Evolutionary conservation across 176 grass and related monocot species (phyloP).

Genomic region (Calamus simplicifolius): DNA sequence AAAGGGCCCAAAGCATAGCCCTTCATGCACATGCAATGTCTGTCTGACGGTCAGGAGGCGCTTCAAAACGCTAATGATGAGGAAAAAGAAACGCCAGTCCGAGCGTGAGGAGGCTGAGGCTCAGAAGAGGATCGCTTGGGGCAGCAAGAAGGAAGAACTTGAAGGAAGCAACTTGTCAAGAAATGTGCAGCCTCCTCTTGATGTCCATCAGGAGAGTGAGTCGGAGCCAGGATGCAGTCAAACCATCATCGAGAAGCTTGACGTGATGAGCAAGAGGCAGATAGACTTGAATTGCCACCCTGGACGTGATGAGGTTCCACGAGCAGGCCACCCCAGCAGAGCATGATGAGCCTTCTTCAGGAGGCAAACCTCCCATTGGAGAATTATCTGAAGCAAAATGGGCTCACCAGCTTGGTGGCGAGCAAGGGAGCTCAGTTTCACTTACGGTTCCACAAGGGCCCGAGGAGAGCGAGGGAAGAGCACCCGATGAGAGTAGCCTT

Average conservation of each 20-base stretch:
- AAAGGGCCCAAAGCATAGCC: slow-evolving; percentile 92
- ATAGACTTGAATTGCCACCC: slow-evolving; percentile 93
- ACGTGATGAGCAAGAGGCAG: slow-evolving; percentile 45
- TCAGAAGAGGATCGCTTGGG: slow-evolving; percentile 64
- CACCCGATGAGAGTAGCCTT: slow-evolving; percentile 40
- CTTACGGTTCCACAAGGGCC: slow-evolving; percentile 10
- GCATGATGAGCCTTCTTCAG: slow-evolving; percentile 80
- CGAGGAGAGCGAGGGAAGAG: slow-evolving; percentile 54
- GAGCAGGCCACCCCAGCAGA: slow-evolving; percentile 20
- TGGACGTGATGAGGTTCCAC: slow-evolving; percentile 22
- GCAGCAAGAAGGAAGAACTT: slow-evolving; percentile 58
- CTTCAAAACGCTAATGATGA: slow-evolving; percentile 96
- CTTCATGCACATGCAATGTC: slow-evolving; percentile 86
- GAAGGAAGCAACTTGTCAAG: slow-evolving; percentile 62
- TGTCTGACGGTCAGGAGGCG: slow-evolving; percentile 91
- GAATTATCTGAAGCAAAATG: slow-evolving; percentile 86
- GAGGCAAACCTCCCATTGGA: slow-evolving; percentile 66
- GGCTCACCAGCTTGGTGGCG: slow-evolving; percentile 44
- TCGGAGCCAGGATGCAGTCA: not conserved
- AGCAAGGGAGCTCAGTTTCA: slow-evolving; percentile 53
- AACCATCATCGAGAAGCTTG: slow-evolving; percentile 35
- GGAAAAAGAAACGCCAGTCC: slow-evolving; percentile 91
- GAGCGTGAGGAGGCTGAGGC: slow-evolving; percentile 81
- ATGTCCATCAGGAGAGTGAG: slow-evolving; percentile 43
- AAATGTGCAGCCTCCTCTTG: slow-evolving; percentile 33